These are phyloP conservation scores for Ceratocystis lukuohia DNA, from an alignment of 2,329 filamentous ascomycete genomes.

Conservation along the genomic window DNA sequence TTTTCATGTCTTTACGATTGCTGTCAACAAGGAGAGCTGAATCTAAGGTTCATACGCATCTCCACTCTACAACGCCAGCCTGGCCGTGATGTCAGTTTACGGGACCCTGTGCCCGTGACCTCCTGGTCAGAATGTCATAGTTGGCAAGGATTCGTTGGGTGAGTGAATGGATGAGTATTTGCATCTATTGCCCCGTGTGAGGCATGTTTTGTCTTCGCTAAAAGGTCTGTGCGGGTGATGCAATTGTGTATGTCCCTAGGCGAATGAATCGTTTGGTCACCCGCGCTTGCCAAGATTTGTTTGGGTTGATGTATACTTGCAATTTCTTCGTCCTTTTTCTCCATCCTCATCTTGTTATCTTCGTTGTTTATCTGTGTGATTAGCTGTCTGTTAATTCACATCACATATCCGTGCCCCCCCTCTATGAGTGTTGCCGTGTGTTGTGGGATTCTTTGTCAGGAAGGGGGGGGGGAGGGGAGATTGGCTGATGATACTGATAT, in stretches of 20 bases:
- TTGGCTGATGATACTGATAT: too few relatives aligned
- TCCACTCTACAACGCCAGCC: background rate
- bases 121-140: background rate
- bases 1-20: too few relatives aligned
- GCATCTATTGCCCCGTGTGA: background rate
- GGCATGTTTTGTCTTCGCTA: slow-evolving; percentile 3
- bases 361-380: too few relatives aligned
- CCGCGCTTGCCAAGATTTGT: too few relatives aligned
- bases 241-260: background rate
- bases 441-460: too few relatives aligned
- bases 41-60: too few relatives aligned
- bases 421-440: too few relatives aligned
- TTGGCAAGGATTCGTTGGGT: background rate
- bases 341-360: background rate
- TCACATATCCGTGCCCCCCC: too few relatives aligned
- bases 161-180: background rate
- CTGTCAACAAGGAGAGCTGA: too few relatives aligned
- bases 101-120: background rate
- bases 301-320: background rate
- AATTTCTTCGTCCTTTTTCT: background rate
- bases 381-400: too few relatives aligned
- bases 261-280: background rate
- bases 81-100: background rate
- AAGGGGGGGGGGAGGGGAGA: too few relatives aligned
- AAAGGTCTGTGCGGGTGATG: background rate